A percentile compares a stretch with the other conserved stretches of the same genome.
phyloP scores from a whole-genome alignment of 2,329 filamentous ascomycete species.

The Blumeria hordei region DNA sequence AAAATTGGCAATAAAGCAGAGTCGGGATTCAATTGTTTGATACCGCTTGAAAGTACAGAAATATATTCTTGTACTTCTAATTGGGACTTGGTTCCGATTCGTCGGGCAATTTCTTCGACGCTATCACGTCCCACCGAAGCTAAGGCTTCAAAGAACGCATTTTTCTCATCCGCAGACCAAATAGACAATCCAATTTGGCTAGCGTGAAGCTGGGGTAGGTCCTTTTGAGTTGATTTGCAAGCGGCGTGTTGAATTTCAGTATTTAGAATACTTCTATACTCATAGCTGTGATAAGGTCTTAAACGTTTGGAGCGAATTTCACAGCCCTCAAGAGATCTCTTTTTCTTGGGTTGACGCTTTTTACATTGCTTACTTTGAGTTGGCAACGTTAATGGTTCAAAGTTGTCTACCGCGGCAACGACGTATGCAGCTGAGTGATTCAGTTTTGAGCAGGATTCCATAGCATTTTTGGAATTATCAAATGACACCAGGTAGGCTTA shows the following conservation, averaged over 20 bases:
- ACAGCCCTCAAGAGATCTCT: slow-evolving; percentile 4
- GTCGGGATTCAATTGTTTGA: slow-evolving; percentile 14
- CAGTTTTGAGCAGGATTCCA: no score
- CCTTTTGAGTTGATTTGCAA: slow-evolving; percentile 9
- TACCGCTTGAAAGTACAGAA: slow-evolving; percentile 27
- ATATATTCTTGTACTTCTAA: slow-evolving; percentile 53
- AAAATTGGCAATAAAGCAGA: slow-evolving; percentile 6
- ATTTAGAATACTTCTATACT: slow-evolving; percentile 28
- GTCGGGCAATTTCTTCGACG: slow-evolving; percentile 32
- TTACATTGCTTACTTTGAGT: no score
- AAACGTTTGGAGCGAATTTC: slow-evolving; percentile 13
- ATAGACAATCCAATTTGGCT: slow-evolving; percentile 42
- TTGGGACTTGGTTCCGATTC: slow-evolving; percentile 46
- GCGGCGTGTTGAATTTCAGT: slow-evolving; percentile 30
- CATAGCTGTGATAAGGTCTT: slow-evolving; percentile 21
- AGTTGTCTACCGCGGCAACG: no score
- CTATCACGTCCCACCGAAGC: slow-evolving; percentile 38
- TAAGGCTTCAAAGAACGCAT: slow-evolving; percentile 40
- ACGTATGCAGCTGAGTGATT: no score
- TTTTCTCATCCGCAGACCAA: slow-evolving; percentile 54
- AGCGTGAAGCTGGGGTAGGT: slow-evolving; percentile 14
- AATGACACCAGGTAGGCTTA: no score
- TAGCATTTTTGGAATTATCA: no score
- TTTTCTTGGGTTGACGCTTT: slow-evolving; percentile 6
- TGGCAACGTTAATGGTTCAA: no score